These are phyloP conservation scores for Cyberlindnera sargentensis DNA, from an alignment of 805 yeast genomes.

Conservation along the genomic window DNA sequence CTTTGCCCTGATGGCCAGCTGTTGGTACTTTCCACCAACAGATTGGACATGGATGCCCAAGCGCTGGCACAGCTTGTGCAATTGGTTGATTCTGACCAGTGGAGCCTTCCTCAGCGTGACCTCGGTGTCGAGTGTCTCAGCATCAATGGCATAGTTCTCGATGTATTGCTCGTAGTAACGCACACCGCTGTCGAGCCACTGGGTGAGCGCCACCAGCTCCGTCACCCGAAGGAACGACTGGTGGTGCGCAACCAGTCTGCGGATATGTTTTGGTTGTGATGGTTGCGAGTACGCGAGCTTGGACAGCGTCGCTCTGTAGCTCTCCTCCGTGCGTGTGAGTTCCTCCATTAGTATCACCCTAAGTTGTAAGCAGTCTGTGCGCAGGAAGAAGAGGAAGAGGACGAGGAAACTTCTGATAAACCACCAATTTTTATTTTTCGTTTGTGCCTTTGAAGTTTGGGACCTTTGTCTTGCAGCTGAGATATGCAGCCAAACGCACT, in stretches of 20 bases:
- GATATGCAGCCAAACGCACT: too few species aligned
- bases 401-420: too few species aligned
- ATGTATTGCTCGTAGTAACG: slow-evolving; percentile 10
- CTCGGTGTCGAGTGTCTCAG: slow-evolving; percentile 8
- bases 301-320: slow-evolving; percentile 11
- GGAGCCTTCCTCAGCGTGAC: slow-evolving; percentile 12
- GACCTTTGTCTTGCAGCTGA: too few species aligned
- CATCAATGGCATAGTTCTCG: slow-evolving; percentile 4
- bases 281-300: slow-evolving; percentile 1
- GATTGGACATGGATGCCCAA: not conserved
- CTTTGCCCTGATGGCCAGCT: slow-evolving; percentile 12
- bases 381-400: too few species aligned
- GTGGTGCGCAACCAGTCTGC: slow-evolving; percentile 14
- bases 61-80: slow-evolving; percentile 3
- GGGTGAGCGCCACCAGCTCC: not conserved
- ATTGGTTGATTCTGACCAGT: slow-evolving; percentile 9
- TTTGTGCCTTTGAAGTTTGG: too few species aligned
- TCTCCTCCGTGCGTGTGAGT: slow-evolving; percentile 8
- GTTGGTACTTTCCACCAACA: slow-evolving; percentile 2
- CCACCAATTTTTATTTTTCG: too few species aligned
- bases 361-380: too few species aligned
- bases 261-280: slow-evolving; percentile 1
- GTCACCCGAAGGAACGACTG: slow-evolving; percentile 3
- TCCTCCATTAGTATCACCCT: not conserved
- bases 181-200: slow-evolving; percentile 10